phyloP scores from a whole-genome alignment of 2,329 filamentous ascomycete genomes.

The Verticillium isaacii region DNA sequence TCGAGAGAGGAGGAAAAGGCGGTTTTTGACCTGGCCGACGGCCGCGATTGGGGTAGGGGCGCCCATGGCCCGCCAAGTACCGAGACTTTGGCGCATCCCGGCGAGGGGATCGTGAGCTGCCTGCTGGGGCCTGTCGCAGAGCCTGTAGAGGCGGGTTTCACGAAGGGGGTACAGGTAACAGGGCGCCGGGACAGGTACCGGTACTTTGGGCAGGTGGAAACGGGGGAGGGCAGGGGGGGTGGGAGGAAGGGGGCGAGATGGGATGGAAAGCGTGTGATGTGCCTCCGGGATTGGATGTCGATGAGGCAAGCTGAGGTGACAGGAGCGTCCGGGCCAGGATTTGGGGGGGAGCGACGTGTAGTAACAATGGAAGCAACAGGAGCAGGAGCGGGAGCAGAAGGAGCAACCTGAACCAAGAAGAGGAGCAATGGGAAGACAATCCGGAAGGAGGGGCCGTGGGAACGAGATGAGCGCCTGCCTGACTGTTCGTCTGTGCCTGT shows the following conservation, averaged over 20 bases:
- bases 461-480: background rate
- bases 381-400: background rate
- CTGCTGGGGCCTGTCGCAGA: background rate
- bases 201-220: background rate
- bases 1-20: background rate
- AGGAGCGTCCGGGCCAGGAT: background rate
- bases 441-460: background rate
- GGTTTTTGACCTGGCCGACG: background rate
- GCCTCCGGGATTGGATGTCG: background rate
- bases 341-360: background rate
- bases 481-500: background rate
- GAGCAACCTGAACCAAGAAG: background rate
- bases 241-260: background rate
- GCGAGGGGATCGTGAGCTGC: background rate
- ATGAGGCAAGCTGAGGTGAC: background rate
- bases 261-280: background rate
- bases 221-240: background rate
- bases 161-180: background rate
- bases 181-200: background rate
- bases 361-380: background rate
- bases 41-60: background rate
- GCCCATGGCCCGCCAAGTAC: background rate
- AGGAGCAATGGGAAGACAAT: background rate
- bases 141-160: background rate
- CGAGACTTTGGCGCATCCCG: constrained; percentile 1